Percentiles rank a stretch among this genome's conserved stretches.
These are phyloP conservation scores for Massariosphaeria phaeospora DNA, from an alignment of 495 filamentous ascomycete species.

Conservation along the genomic window DNA sequence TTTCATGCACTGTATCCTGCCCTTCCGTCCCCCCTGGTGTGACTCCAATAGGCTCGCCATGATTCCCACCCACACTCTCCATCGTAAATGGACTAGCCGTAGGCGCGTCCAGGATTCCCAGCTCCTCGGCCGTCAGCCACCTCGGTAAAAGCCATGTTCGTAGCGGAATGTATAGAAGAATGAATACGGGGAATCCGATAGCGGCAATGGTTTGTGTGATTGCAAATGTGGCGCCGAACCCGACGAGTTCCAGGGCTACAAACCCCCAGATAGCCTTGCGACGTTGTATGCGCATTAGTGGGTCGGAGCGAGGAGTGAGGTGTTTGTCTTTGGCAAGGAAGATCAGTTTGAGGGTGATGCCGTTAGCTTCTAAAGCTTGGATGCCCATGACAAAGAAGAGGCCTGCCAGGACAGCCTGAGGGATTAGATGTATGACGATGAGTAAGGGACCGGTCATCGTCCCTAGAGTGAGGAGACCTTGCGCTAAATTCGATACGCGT, in stretches of 20 bases:
- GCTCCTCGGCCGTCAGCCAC: constrained; percentile 63
- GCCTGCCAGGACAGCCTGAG: constrained; percentile 80
- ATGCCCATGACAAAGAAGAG: constrained; percentile 90
- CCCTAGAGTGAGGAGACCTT: constrained; percentile 76
- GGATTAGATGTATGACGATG: constrained; percentile 76
- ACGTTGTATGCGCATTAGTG: constrained; percentile 56
- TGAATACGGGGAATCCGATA: constrained; percentile 85
- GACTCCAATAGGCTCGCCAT: constrained; percentile 43
- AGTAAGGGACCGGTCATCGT: constrained; percentile 87
- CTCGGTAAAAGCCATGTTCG: constrained; percentile 67
- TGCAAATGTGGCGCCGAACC: constrained; percentile 85
- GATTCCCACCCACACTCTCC: constrained; percentile 73
- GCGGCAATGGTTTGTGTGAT: constrained; percentile 93
- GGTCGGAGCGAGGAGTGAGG: constrained; percentile 61
- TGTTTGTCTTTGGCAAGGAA: constrained; percentile 65
- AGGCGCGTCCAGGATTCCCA: constrained; percentile 67
- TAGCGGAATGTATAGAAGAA: constrained; percentile 72
- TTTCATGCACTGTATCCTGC: constrained; percentile 21
- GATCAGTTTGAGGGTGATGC: constrained; percentile 74
- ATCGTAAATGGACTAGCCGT: constrained; percentile 82
- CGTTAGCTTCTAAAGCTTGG: constrained; percentile 51
- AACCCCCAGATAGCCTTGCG: constrained; percentile 64
- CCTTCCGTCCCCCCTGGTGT: not conserved
- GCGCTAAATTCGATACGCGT: constrained; percentile 77
- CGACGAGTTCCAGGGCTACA: constrained; percentile 68